phyloP scores from a whole-genome alignment of 257 asterid species.

The Solanum dulcamara region DNA sequence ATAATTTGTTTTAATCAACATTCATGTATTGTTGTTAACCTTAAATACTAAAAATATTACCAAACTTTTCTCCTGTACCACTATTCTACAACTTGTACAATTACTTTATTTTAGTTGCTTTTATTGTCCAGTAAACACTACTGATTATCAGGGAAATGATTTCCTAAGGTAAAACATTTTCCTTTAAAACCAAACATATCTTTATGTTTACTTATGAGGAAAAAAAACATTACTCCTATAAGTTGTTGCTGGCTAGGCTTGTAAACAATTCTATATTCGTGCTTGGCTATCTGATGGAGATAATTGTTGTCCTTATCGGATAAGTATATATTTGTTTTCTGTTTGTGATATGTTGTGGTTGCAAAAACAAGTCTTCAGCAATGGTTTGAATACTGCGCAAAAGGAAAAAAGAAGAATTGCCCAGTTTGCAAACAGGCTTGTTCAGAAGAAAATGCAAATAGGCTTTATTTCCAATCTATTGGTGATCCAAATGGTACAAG shows the following conservation, averaged over 20 bases:
- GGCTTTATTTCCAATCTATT: conserved; percentile 85
- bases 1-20: background rate
- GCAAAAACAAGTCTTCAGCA: conserved; percentile 58
- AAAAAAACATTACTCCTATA: background rate
- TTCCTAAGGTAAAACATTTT: background rate
- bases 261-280: background rate
- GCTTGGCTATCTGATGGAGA: background rate
- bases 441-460: conserved; percentile 42
- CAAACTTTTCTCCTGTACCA: background rate
- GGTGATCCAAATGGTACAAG: conserved; percentile 50
- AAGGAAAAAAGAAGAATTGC: conserved; percentile 58
- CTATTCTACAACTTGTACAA: background rate
- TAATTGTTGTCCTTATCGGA: background rate
- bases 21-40: background rate
- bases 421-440: conserved; percentile 92
- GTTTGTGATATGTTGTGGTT: background rate
- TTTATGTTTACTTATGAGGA: background rate
- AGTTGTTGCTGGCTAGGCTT: background rate
- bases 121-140: background rate
- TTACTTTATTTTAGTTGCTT: background rate
- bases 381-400: conserved; percentile 92
- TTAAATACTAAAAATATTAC: background rate
- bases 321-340: background rate
- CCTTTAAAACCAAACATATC: background rate
- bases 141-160: background rate